Evolutionary conservation across 164 flowering plant genomes (phyloP), one percentile per base, ranked within the genome.

Genomic region (Aristolochia californica): DNA sequence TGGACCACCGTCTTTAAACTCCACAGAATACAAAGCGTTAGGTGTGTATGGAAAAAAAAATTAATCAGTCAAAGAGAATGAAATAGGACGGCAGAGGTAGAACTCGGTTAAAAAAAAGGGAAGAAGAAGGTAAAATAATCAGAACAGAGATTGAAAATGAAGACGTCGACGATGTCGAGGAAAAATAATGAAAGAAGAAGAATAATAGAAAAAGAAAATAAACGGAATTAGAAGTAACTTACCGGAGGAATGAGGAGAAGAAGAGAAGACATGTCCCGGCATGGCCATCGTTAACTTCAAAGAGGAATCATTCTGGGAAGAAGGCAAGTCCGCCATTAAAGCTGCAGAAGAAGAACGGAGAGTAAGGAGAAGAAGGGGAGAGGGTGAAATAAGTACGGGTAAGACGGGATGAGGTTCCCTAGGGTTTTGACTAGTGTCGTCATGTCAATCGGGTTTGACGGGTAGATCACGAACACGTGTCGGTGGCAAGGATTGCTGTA

Each of bases 261-360:
- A 34, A 7, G 61, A 69, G 48, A 54, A 44, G 64, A 73, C 66
- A 72, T 86, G 75, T 45, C 84, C 87, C 21, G 87, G 79, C 14
- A 81, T 61, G 10, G 87, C 82, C 53, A 87, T 87, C 47, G 87
- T 74, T 30, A 87, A 57, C 53, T 87, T 91, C 70, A 87, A 67
- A 66, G 76, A 71, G 18, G 88, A 70, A 55, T 78, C 54, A 45
- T 47, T 60, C 20, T 67, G 53, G 16, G 83, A 34, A 12, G 40
- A 34, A 34, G 40, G 79, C 4, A 68, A 25, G 43, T 62, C 23
- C 71, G 71, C 83, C 82, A 80, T 79, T 34, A 48, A 57, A 70
- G 54, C 55, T n/a, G n/a, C n/a, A n/a, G n/a, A n/a, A n/a, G n/a
- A 34, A 8, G 7, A 28, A 28, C 2, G 7, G 48, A 53, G 48